Conservation (phyloP, 1,284 basidiomycete genomes). For the Trametes versicolor region DNA sequence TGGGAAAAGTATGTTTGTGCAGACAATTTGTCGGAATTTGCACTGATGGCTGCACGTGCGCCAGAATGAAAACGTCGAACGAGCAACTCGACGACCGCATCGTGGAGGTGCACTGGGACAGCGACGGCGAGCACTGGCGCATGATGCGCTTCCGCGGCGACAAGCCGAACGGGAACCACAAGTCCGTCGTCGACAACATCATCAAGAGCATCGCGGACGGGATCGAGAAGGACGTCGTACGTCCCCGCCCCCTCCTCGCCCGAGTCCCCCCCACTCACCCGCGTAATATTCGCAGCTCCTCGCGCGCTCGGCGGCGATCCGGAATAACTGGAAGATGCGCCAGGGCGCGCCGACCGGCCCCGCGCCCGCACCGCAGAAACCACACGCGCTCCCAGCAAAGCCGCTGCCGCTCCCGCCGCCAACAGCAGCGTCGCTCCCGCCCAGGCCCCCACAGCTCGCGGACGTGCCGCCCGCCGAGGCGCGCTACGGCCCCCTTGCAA, state of each 20-base stretch:
- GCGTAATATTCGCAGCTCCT: conserved; percentile 59
- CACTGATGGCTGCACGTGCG: conserved; percentile 5
- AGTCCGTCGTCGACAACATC: conserved; percentile 84
- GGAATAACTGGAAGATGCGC: conserved; percentile 76
- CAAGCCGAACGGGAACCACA: conserved; percentile 91
- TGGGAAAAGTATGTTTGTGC: conserved; percentile 83
- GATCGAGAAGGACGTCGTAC: conserved; percentile 85
- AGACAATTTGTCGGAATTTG: neutral
- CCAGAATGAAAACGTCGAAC: conserved; percentile 84
- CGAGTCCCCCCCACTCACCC: too few relatives aligned
- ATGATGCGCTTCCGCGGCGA: conserved; percentile 94
- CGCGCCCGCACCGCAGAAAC: conserved; percentile 29
- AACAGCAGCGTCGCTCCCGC: conserved; percentile 21
- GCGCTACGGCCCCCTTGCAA: conserved; percentile 71
- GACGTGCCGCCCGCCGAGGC: conserved; percentile 47
- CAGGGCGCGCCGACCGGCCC: conserved; percentile 49
- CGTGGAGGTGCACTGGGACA: conserved; percentile 94
- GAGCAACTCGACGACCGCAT: conserved; percentile 95
- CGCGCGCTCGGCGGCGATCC: conserved; percentile 64
- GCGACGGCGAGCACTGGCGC: conserved; percentile 73
- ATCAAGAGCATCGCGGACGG: conserved; percentile 91
- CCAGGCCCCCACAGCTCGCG: conserved; percentile 34
- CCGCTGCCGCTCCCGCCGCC: conserved; percentile 24
- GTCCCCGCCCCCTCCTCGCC: too few relatives aligned
- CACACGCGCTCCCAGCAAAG: conserved; percentile 32